Conservation (phyloP, 768 basidiomycete genomes). For the Cystobasidium tubakii region DNA sequence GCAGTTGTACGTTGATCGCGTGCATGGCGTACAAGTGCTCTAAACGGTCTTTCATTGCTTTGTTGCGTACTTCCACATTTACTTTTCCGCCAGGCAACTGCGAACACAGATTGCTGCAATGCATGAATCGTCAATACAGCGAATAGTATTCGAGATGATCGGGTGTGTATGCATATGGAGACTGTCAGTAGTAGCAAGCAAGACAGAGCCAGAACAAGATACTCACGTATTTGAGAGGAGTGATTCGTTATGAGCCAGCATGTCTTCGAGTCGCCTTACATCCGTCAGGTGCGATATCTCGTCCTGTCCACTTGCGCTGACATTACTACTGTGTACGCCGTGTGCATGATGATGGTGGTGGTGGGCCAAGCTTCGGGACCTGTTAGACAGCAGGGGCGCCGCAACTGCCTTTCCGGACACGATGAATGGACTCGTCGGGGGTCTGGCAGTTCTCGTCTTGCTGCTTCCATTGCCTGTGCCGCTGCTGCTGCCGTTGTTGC, state of each 20-base stretch:
- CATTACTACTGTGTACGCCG: too few species aligned
- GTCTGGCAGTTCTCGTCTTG: constrained; percentile 10
- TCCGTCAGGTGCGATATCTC: constrained; percentile 13
- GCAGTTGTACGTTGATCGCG: constrained; percentile 9
- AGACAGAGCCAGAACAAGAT: background rate
- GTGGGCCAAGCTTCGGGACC: background rate
- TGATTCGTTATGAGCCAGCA: constrained; percentile 9
- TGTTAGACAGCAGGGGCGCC: background rate
- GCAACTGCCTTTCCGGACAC: constrained; percentile 8
- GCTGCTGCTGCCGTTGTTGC: background rate
- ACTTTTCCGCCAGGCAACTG: constrained; percentile 4
- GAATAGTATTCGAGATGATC: background rate
- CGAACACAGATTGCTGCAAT: constrained; percentile 5
- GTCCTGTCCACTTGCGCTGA: background rate
- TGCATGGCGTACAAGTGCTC: constrained; percentile 19
- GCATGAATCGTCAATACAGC: too few species aligned
- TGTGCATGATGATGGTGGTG: background rate
- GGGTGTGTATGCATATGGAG: background rate
- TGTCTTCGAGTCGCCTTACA: constrained; percentile 18
- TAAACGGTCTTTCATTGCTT: constrained; percentile 9
- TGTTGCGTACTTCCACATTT: background rate
- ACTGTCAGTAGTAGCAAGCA: background rate
- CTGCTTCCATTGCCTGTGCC: constrained; percentile 1
- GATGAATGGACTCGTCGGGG: constrained; percentile 6
- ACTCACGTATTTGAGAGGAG: constrained; percentile 14